Base-by-base conservation (phyloP, 768 basidiomycete species). In the Strobilomyces confusus region DNA sequence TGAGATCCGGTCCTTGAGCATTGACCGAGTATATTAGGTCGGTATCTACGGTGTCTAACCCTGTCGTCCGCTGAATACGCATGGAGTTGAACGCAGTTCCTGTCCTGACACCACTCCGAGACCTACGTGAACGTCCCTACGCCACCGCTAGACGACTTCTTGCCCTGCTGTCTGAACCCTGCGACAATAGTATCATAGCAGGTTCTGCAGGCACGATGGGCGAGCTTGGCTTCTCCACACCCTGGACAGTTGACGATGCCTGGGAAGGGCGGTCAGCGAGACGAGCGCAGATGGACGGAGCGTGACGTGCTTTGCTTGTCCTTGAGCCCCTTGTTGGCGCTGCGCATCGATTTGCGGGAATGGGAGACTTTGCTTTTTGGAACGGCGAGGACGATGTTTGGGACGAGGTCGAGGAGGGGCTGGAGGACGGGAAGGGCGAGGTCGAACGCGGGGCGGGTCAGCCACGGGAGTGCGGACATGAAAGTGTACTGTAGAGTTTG, bases 361-460 rank as follows among this genome's bases (percentile, higher is more conserved):
- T 98, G 94, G 0, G 94, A 93, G 12, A 84, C 80, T 73, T 95
- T 95, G 69, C 87, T 88, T 74, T 98, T 98, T 23, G 95, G 95
- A 2, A 95, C 95, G 23, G 94, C 93, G 40, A 93, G 81, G 19
- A 98, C 75, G 68, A 95, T 84, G 1, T 93, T 80, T 13, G 95
- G 95, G 56, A 98, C 79, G 41, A 97, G 80, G 57, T 95, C 90
- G 37, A 77, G 71, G 20, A 86, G 69, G 3, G 77, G 74, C 34
- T 75, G 73, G 34, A 80, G 62, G 5, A 73, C 57, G 12, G 77
- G 79, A 45, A 76, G 57, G 22, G 68, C 65, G 59, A 75, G 67
- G 32, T 58, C 47, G 6, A 60, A 51, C 9, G 58, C 22, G 11
- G 61, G 49, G 17, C 60, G 49, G 11, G 52, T 47, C n/a, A 57